A percentile compares a stretch with the other conserved stretches of the same genome.
Evolutionary conservation across 148 eudicot species (phyloP).

Genomic region (Tetragonia tetragonoides): DNA sequence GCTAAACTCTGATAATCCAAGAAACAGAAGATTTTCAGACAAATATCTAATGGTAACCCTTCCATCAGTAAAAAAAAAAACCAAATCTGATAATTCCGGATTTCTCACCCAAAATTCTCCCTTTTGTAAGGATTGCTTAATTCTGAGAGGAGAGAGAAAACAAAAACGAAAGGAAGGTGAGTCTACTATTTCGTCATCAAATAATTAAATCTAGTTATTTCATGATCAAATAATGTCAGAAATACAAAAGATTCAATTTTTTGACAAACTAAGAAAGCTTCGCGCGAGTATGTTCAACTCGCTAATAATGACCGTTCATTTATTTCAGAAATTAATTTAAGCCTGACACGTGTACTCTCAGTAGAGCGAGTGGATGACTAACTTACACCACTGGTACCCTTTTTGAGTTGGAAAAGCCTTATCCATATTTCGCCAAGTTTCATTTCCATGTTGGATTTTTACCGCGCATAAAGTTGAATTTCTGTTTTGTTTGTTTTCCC

Average conservation of each 20-base stretch:
- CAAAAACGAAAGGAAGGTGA: constrained; percentile 38
- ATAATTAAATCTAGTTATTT: background rate
- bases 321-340: too few species aligned
- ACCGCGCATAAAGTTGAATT: too few species aligned
- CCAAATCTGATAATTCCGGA: background rate
- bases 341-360: too few species aligned
- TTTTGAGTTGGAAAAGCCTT: too few species aligned
- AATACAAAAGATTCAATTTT: too few species aligned
- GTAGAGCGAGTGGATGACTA: too few species aligned
- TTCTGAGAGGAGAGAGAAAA: background rate
- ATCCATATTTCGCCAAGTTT: too few species aligned
- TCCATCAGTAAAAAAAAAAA: constrained; percentile 42
- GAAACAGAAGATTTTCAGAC: constrained; percentile 54
- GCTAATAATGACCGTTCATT: too few species aligned
- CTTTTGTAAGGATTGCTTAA: background rate
- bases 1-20: constrained; percentile 79
- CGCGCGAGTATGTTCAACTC: background rate
- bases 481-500: too few species aligned
- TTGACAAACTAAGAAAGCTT: background rate
- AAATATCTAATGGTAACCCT: constrained; percentile 60
- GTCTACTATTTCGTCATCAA: constrained; percentile 28
- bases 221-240: background rate
- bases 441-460: too few species aligned
- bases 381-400: too few species aligned
- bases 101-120: background rate